Evolutionary conservation across 257 asterid species (phyloP).

Genomic region (Nicotiana paniculata): DNA sequence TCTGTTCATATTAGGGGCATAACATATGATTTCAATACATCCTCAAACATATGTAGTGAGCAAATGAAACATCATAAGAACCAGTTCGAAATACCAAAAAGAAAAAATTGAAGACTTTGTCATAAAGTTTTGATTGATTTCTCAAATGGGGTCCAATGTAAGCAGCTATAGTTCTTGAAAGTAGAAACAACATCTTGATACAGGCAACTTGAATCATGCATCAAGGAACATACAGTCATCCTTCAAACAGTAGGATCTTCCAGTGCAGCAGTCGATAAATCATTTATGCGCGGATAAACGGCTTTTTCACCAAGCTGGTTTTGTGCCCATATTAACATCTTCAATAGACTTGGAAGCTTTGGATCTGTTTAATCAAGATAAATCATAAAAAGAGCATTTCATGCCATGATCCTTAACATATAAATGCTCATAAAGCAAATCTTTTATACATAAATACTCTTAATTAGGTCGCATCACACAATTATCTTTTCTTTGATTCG

Average conservation of each 20-base stretch:
- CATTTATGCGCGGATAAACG: conserved; percentile 65
- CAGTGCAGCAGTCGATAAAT: conserved; percentile 56
- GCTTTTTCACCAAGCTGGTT: conserved; percentile 74
- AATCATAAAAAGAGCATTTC: not conserved
- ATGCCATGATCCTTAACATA: not conserved
- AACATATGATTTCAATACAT: not conserved
- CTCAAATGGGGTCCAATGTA: not conserved
- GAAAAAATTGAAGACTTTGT: not conserved
- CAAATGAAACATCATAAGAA: not conserved
- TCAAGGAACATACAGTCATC: not conserved
- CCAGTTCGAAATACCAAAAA: not conserved
- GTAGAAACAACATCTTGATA: not conserved
- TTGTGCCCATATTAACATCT: conserved; percentile 79
- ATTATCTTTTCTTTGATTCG: not conserved
- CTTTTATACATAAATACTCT: not conserved
- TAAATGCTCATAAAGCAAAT: no score
- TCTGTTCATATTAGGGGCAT: not conserved
- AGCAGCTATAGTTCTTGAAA: not conserved
- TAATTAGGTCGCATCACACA: not conserved
- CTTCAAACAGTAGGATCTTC: conserved; percentile 66
- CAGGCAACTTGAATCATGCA: not conserved
- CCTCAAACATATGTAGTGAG: not conserved
- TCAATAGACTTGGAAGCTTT: conserved; percentile 82
- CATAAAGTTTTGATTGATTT: not conserved
- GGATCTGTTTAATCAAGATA: conserved; percentile 54